Evolutionary conservation across 73 alveolate species (phyloP), one percentile per base, ranked within the genome.

Genomic region (Paramecium primaurelia): DNA sequence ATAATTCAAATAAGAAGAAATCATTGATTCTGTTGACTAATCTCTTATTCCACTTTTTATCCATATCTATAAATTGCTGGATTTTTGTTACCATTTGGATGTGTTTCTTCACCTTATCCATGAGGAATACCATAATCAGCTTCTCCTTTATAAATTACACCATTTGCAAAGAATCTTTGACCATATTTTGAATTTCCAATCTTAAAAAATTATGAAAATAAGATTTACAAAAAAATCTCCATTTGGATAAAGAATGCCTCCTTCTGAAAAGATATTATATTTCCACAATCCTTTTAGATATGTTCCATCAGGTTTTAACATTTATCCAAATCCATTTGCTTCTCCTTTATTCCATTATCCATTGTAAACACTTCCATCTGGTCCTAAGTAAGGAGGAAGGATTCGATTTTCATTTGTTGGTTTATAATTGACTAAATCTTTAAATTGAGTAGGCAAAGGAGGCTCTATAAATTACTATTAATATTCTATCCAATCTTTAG

Each of bases 51-150:
- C 12, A 28, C 34, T 32, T 58, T 20, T 59, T 10, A 0, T 0
- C 93, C 93, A 3, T 8, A 26, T 10, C 38, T 25, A 40, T 58
- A 86, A 3, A 12, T 3, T 3, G 38, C 88, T 10, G 16, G 2
- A 58, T 22, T 58, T 3, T 8, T 22, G 0, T 28, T 44, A 1
- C 91, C 91, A 58, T 86, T 88, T 0, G 40, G 32, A 25, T 40
- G 34, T 11, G 28, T 37, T 86, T 86, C 93, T 10, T 54, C 36
- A 22, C 86, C 97, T n/a, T 34, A 18, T 0, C 97, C 97, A 9
- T 93, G 86, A 3, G 95, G 69, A 54, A 18, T 54, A 0, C 69
- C 69, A 18, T 16, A 54, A 22, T 54, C 69, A 1, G 84, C 9
- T 28, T 64, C 84, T 8, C 84, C 84, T 28, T 64, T 14, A 64